phyloP scores from a whole-genome alignment of 208 protist genomes.

The Wallacemonas collosoma region DNA sequence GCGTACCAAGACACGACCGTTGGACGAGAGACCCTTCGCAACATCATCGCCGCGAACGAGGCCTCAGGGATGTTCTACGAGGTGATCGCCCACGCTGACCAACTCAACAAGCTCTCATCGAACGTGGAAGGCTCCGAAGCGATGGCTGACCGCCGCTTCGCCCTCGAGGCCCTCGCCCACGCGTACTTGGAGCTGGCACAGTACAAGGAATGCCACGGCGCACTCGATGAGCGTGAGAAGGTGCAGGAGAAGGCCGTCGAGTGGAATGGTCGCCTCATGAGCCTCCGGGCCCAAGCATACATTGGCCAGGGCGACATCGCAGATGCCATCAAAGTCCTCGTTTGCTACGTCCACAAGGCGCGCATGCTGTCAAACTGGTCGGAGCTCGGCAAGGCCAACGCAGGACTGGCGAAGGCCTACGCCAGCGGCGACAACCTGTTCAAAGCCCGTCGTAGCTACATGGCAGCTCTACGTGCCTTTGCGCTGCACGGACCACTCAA shows the following conservation, averaged over 20 bases:
- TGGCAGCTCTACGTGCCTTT: constrained; percentile 60
- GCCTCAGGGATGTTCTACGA: constrained; percentile 66
- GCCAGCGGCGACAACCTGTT: constrained; percentile 51
- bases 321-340: constrained; percentile 80
- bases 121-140: constrained; percentile 71
- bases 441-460: constrained; percentile 66
- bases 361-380: constrained; percentile 54
- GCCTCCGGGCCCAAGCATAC: constrained; percentile 73
- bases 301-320: constrained; percentile 62
- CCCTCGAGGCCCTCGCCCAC: constrained; percentile 80
- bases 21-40: constrained; percentile 82
- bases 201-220: constrained; percentile 72
- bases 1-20: constrained; percentile 86
- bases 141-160: constrained; percentile 69
- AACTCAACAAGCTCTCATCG: constrained; percentile 63
- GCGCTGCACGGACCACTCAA: constrained; percentile 29
- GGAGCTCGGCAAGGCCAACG: constrained; percentile 75
- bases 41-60: constrained; percentile 76
- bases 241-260: constrained; percentile 80
- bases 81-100: constrained; percentile 69
- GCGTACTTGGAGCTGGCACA: constrained; percentile 82
- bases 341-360: constrained; percentile 70
- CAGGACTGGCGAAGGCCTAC: constrained; percentile 63
- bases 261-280: constrained; percentile 62
- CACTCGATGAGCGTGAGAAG: constrained; percentile 78